A percentile compares a stretch with the other conserved stretches of the same genome.
Evolutionary conservation across 345 rosid species (phyloP).

Genomic region (Populus davidiana): DNA sequence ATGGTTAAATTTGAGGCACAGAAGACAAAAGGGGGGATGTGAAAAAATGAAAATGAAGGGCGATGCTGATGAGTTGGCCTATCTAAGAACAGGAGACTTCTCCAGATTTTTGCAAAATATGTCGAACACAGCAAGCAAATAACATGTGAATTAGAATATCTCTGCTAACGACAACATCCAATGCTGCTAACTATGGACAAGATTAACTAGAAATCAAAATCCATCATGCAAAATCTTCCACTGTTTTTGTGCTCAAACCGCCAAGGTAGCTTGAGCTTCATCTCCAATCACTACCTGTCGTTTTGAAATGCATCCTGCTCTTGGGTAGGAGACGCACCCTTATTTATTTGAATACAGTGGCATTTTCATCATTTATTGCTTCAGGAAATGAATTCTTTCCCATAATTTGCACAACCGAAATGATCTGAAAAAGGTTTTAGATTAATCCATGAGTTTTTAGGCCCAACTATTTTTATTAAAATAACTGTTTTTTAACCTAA

Average conservation of each 20-base stretch:
- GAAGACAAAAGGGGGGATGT: too few relatives aligned
- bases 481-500: too few relatives aligned
- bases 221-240: conserved; percentile 28
- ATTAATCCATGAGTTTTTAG: too few relatives aligned
- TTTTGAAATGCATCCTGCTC: conserved; percentile 31
- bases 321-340: conserved; percentile 12
- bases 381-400: conserved; percentile 14
- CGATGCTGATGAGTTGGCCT: conserved; percentile 9
- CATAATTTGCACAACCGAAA: too few relatives aligned
- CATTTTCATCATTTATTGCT: conserved; percentile 20
- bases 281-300: conserved; percentile 22
- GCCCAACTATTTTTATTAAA: background rate
- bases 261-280: conserved; percentile 36
- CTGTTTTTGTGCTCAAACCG: conserved; percentile 20
- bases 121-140: conserved; percentile 25
- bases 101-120: conserved; percentile 34
- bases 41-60: background rate
- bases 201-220: conserved; percentile 24
- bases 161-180: conserved; percentile 21
- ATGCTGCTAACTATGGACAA: conserved; percentile 39
- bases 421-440: too few relatives aligned
- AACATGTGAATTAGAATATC: conserved; percentile 30
- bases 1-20: too few relatives aligned
- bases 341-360: conserved; percentile 6
- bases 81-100: conserved; percentile 17